Base-by-base conservation (phyloP, 495 filamentous ascomycete genomes). In the Aspergillus ostianus region DNA sequence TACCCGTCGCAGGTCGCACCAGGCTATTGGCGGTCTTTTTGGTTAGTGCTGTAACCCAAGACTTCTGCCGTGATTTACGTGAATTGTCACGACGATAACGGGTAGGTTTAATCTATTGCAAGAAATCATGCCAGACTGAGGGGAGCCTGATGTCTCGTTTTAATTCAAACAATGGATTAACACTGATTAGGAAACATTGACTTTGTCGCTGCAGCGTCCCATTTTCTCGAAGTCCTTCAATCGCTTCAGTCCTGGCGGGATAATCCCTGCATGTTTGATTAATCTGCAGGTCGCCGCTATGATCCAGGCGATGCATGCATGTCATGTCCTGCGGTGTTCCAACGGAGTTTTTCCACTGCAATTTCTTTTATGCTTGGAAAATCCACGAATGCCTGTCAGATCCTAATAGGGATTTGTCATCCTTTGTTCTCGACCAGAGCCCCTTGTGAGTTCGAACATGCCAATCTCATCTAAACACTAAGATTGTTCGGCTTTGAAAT, bases 31-130 rank as follows among this genome's bases (percentile, higher is more conserved):
- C 47, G 61, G 60, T 36, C 6, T 32, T 12, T 47, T 12, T 51
- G 51, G 18, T 54, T 64, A 57, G 61, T 49, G 47, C 45, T 64
- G 62, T 49, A 64, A 64, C 62, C 62, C 62, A 64, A 64, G 62
- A 26, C 62, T 30, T 4, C 29, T 19, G 17, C 51, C 29, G 10
- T 49, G 45, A 51, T 58, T 55, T n/a, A 55, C 15, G 3, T 32
- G 17, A 20, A 53, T 53, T 18, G 36, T 41, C 36, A 17, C 36
- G 36, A 41, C 36, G 36, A 41, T 41, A 41, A 41, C 36, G 36
- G 2, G 36, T 13, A 2, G 36, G 10, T 41, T 41, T 41, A 41
- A 41, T 41, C 36, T 41, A 4, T 15, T 6, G 48, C 9, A 12
- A 50, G 4, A 21, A 50, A 50, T 20, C 48, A 50, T 23, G 15